Evolutionary conservation across 352 stramenopile genomes (phyloP).

Genomic region (Phytophthora chlamydospora): DNA sequence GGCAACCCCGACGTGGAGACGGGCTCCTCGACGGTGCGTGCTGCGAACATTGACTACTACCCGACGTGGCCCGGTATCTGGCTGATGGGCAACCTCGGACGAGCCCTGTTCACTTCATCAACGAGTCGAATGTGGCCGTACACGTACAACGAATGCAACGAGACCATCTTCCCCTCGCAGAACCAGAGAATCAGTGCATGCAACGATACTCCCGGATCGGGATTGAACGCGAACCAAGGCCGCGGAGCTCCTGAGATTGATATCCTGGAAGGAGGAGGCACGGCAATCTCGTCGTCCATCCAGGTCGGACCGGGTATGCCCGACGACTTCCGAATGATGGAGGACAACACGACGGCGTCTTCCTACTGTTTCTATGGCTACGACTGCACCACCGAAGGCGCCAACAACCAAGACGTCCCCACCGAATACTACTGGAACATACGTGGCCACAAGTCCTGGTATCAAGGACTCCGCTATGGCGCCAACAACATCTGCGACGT

Average conservation of each 20-base stretch:
- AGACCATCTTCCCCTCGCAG: slow-evolving; percentile 43
- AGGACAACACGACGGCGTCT: slow-evolving; percentile 19
- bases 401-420: slow-evolving; percentile 52
- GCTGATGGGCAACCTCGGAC: slow-evolving; percentile 95
- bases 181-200: slow-evolving; percentile 88
- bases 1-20: slow-evolving; percentile 55
- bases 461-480: slow-evolving; percentile 63
- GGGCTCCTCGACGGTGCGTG: slow-evolving; percentile 15
- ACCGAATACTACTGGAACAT: slow-evolving; percentile 39
- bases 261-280: slow-evolving; percentile 89
- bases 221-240: slow-evolving; percentile 87
- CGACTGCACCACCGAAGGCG: slow-evolving; percentile 45
- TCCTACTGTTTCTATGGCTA: slow-evolving; percentile 49
- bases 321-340: slow-evolving; percentile 47
- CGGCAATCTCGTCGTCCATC: slow-evolving; percentile 89
- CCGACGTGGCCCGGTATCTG: slow-evolving; percentile 94
- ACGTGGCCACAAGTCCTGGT: slow-evolving; percentile 66
- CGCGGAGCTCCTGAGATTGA: slow-evolving; percentile 95
- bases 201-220: slow-evolving; percentile 89
- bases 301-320: slow-evolving; percentile 85
- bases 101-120: slow-evolving; percentile 92
- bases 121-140: slow-evolving; percentile 96
- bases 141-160: slow-evolving; percentile 93
- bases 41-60: slow-evolving; percentile 40
- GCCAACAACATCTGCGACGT: slow-evolving; percentile 59